Evolutionary conservation across 495 filamentous ascomycete species (phyloP), one percentile per base, ranked within the genome.

Genomic region (Penicillium psychrofluorescens): DNA sequence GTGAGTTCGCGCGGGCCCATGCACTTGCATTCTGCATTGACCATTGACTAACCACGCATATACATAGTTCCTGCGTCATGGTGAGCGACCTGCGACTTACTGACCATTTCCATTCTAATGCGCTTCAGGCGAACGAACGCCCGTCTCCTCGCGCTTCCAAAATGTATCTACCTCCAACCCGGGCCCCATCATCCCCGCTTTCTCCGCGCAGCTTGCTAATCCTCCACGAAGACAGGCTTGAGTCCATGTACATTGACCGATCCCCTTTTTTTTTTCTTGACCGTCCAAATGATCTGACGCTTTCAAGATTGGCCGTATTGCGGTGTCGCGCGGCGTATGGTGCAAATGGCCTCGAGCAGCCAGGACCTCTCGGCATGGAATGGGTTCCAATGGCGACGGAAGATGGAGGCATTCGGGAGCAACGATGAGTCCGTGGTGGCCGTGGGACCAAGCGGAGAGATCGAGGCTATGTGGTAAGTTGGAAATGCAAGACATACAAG

Each of bases 261-360:
- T 22, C 22, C 22, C 22, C 6, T 22, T 22, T 22, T 22, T 22
- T 22, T 22, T 22, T 22, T 22, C 6, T 22, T 22, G 22, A 22
- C 22, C 4, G 22, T 22, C 22, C 22, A 22, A 22, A 22, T 22
- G 22, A 22, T 22, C 22, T 22, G 22, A 22, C 22, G 4, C 22
- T 22, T 29, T 11, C 10, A 48, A 84, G 79, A 86, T 62, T 98
- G 92, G 92, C 86, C 92, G 8, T 98, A 96, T 66, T 98, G 92
- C 67, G 74, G 73, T 40, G 78, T 81, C 35, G 90, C 87, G 12
- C 74, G 75, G 30, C 81, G 78, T 46, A 74, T 96, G 59, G 77
- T 77, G 32, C 81, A 85, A 51, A 77, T 83, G 56, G 79, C 90
- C 9, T 68, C 90, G 33, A 76, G 66, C 15, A 75, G 61, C 10